Conservation (phyloP, 2,329 filamentous ascomycete genomes). For the Thielaviopsis populi region DNA sequence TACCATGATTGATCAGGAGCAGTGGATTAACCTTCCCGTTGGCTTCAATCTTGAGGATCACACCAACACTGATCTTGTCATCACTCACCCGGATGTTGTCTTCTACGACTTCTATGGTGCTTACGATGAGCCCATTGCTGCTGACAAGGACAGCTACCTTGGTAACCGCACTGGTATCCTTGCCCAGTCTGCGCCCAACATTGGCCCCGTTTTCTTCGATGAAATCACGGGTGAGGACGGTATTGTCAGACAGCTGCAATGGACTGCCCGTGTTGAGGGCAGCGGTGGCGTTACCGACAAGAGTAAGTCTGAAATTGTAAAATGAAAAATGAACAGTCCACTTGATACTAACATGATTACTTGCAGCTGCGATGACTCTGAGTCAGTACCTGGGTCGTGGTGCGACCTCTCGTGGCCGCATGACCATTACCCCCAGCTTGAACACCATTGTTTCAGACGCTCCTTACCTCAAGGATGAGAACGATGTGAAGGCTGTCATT, state of each 20-base stretch:
- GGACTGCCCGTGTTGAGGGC: constrained; percentile 49
- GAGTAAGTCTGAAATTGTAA: constrained; percentile 20
- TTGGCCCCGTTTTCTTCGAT: constrained; percentile 42
- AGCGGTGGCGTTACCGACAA: constrained; percentile 28
- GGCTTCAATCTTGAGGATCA: constrained; percentile 45
- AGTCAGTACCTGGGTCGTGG: constrained; percentile 51
- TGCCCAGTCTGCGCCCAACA: constrained; percentile 49
- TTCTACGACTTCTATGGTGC: constrained; percentile 54
- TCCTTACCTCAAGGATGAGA: constrained; percentile 44
- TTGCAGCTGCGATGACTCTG: constrained; percentile 34
- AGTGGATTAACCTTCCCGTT: constrained; percentile 45
- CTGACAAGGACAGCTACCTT: constrained; percentile 30
- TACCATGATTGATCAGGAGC: constrained; percentile 33
- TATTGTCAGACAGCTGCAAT: constrained; percentile 48
- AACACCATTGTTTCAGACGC: constrained; percentile 42
- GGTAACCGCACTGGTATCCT: constrained; percentile 41
- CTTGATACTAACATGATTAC: neutral
- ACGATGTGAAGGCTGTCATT: constrained; percentile 49
- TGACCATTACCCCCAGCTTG: constrained; percentile 43
- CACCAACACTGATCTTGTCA: constrained; percentile 34
- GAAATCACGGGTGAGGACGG: constrained; percentile 43
- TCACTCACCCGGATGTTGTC: constrained; percentile 30
- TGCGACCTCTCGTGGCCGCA: constrained; percentile 43
- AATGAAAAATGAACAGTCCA: too few relatives aligned
- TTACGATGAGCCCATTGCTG: constrained; percentile 33